Percentiles rank a stretch among this genome's conserved stretches.
Conservation (phyloP, 2,329 filamentous ascomycete genomes). For the Penicillium sp. region DNA sequence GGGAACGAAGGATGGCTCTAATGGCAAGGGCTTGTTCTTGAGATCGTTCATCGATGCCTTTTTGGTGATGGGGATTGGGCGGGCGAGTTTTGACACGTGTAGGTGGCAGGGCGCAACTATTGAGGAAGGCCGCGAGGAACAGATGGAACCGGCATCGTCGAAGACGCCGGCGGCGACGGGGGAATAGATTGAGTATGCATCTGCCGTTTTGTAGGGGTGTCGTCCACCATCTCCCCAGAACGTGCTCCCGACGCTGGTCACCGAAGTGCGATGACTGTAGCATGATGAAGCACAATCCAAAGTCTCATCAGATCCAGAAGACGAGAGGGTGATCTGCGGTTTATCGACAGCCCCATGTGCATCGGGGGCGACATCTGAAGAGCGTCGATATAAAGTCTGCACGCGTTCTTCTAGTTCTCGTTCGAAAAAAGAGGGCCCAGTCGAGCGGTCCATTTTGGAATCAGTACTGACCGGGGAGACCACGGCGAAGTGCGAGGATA, state of each 20-base stretch:
- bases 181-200: constrained; percentile 29
- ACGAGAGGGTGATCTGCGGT: constrained; percentile 8
- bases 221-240: constrained; percentile 12
- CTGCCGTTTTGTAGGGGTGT: constrained; percentile 17
- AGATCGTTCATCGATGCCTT: constrained; percentile 29
- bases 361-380: neutral
- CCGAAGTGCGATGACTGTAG: constrained; percentile 38
- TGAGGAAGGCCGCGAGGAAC: constrained; percentile 1
- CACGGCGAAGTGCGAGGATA: constrained; percentile 28
- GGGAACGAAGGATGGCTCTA: constrained; percentile 35
- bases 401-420: constrained; percentile 20
- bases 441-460: constrained; percentile 7
- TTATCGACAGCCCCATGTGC: neutral
- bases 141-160: constrained; percentile 28
- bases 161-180: constrained; percentile 34
- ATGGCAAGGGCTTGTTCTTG: constrained; percentile 44
- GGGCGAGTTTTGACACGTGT: neutral
- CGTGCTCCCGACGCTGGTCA: constrained; percentile 36
- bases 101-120: neutral
- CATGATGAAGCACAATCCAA: constrained; percentile 37
- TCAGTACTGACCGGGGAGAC: constrained; percentile 25
- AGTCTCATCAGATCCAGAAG: constrained; percentile 26
- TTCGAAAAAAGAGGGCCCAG: constrained; percentile 9
- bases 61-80: constrained; percentile 11
- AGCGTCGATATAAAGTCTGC: constrained; percentile 16